Percentiles rank a stretch among this genome's conserved stretches.
These are phyloP conservation scores for Petrea volubilis DNA, from an alignment of 257 asterid species.

Conservation along the genomic window DNA sequence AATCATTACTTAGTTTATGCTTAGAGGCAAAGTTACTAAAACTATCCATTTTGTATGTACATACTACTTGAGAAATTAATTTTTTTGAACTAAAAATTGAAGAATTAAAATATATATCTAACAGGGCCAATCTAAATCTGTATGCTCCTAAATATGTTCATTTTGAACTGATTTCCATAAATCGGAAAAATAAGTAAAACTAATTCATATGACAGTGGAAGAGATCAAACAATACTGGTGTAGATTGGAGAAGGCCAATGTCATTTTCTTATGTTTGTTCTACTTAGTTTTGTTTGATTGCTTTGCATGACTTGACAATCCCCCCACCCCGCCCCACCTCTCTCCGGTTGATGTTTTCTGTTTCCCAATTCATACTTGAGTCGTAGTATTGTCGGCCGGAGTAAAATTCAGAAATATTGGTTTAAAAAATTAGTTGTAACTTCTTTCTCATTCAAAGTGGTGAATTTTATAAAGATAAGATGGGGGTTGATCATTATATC, in stretches of 20 bases:
- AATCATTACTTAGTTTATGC: neutral
- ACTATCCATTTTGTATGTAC: too few species aligned
- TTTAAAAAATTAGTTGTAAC: neutral
- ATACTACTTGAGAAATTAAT: too few species aligned
- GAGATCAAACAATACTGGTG: neutral
- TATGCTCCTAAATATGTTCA: constrained; percentile 10
- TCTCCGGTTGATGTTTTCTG: neutral
- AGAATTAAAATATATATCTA: neutral
- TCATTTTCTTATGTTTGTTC: neutral
- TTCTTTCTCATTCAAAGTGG: constrained; percentile 2
- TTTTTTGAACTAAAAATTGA: neutral
- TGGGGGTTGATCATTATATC: neutral
- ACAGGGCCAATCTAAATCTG: neutral
- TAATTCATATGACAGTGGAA: neutral
- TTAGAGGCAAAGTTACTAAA: neutral
- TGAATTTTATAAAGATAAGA: neutral
- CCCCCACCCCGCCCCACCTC: constrained; percentile 13
- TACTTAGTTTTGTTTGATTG: neutral
- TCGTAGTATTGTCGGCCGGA: neutral
- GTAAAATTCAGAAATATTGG: neutral
- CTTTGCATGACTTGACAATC: constrained; percentile 13
- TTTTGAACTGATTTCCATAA: constrained; percentile 4
- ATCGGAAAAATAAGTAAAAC: neutral
- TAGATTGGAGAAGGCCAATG: constrained; percentile 4
- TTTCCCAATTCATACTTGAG: neutral